Conservation (phyloP, 2,329 filamentous ascomycete species). For the Aotearoamyces nothofagi region DNA sequence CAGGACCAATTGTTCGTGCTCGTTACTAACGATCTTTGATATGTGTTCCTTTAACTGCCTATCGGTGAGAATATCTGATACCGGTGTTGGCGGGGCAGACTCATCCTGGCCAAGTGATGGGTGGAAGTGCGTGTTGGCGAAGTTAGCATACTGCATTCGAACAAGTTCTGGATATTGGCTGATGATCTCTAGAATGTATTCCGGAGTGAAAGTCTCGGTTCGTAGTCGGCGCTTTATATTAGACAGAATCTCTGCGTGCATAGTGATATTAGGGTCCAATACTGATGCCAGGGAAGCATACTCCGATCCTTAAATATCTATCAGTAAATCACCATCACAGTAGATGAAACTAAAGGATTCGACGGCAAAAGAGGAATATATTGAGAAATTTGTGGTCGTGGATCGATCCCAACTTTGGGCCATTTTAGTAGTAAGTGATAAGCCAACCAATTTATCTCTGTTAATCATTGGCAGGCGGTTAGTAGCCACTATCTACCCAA, state of each 20-base stretch:
- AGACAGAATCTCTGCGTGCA: slow-evolving; percentile 67
- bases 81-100: slow-evolving; percentile 37
- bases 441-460: no score
- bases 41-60: slow-evolving; percentile 61
- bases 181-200: slow-evolving; percentile 97
- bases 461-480: no score
- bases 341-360: slow-evolving; percentile 93
- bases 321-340: slow-evolving; percentile 65
- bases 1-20: slow-evolving; percentile 98
- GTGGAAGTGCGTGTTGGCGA: slow-evolving; percentile 70
- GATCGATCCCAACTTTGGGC: no score
- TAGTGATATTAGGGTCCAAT: slow-evolving; percentile 65
- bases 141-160: slow-evolving; percentile 76
- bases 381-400: no score
- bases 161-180: slow-evolving; percentile 77
- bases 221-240: slow-evolving; percentile 93
- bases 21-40: slow-evolving; percentile 66
- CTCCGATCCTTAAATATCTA: slow-evolving; percentile 41
- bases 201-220: slow-evolving; percentile 92
- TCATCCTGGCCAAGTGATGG: slow-evolving; percentile 34
- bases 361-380: no score
- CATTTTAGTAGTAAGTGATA: no score
- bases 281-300: slow-evolving; percentile 77
- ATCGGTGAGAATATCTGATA: slow-evolving; percentile 59
- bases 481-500: no score